Conservation (phyloP, 2,329 filamentous ascomycete species). For the Neurospora sp. region DNA sequence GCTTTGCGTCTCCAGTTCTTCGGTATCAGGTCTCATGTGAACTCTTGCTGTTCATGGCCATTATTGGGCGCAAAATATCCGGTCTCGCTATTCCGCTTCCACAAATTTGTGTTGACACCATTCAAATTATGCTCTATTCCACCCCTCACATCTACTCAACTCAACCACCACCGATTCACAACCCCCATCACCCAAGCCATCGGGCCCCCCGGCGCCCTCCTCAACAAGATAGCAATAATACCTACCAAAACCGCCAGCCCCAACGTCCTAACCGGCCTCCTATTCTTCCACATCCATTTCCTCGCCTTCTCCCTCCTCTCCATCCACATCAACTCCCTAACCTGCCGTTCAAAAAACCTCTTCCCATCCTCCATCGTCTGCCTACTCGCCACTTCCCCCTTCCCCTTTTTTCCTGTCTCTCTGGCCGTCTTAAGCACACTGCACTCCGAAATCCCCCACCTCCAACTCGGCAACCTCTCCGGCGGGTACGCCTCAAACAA, state of each 20-base stretch:
- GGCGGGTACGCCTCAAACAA: conserved; percentile 63
- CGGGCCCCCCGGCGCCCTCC: conserved; percentile 30
- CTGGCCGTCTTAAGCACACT: conserved; percentile 82
- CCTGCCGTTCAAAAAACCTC: conserved; percentile 59
- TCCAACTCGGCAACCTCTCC: conserved; percentile 61
- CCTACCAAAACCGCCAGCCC: conserved; percentile 59
- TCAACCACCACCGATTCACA: not conserved
- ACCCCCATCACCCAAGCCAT: not conserved
- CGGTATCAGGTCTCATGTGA: not conserved
- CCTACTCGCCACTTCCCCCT: conserved; percentile 1
- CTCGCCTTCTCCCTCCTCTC: conserved; percentile 45
- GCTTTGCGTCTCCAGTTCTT: not conserved
- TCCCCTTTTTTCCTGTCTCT: conserved; percentile 25
- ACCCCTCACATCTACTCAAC: not conserved
- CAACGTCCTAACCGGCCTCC: conserved; percentile 50
- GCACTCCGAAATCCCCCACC: conserved; percentile 52
- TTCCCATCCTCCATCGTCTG: conserved; percentile 59
- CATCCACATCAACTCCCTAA: conserved; percentile 56
- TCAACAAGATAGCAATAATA: conserved; percentile 57
- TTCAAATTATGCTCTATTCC: not conserved
- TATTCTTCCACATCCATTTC: conserved; percentile 50
- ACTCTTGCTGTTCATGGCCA: not conserved
- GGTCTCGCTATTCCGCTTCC: not conserved
- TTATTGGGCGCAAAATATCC: not conserved
- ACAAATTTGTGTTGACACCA: not conserved